phyloP scores from a whole-genome alignment of 1,139 yeast genomes.

The Saccharomyces hybrid region DNA sequence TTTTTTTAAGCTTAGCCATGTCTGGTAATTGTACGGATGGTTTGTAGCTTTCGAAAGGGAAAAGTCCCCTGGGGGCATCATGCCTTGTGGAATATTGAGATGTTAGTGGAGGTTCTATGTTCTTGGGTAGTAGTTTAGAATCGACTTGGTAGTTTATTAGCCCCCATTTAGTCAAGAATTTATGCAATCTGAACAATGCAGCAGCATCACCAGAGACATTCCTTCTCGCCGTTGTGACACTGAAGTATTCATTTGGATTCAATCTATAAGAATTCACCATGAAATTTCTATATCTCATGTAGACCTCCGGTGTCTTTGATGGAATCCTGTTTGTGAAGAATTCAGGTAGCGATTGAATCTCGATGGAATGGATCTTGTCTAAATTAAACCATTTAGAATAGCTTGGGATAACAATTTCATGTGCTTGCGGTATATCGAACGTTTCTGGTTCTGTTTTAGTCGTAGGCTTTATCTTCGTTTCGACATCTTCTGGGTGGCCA shows the following conservation, averaged over 20 bases:
- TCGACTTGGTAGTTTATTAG: constrained; percentile 83
- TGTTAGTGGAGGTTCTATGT: constrained; percentile 64
- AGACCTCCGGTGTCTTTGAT: constrained; percentile 82
- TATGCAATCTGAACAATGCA: constrained; percentile 80
- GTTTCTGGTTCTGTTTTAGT: constrained; percentile 4
- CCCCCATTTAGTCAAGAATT: constrained; percentile 93
- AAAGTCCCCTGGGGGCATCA: constrained; percentile 91
- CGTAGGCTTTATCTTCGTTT: background rate
- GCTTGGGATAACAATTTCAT: constrained; percentile 86
- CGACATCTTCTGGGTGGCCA: background rate
- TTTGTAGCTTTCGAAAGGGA: constrained; percentile 81
- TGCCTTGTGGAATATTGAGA: constrained; percentile 61
- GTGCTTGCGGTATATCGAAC: constrained; percentile 52
- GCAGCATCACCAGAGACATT: constrained; percentile 96
- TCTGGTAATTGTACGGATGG: constrained; percentile 48
- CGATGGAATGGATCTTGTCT: constrained; percentile 56
- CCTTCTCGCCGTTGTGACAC: constrained; percentile 90
- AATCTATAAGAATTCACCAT: constrained; percentile 88
- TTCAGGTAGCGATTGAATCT: constrained; percentile 77
- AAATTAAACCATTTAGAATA: constrained; percentile 87
- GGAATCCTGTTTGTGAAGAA: constrained; percentile 70
- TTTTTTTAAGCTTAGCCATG: constrained; percentile 47
- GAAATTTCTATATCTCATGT: constrained; percentile 82
- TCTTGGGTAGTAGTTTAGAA: constrained; percentile 59
- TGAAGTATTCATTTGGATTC: constrained; percentile 86